Percentiles rank a stretch among this genome's conserved stretches.
Conservation (phyloP, 2,329 filamentous ascomycete species). For the Arthroderma uncinatum region DNA sequence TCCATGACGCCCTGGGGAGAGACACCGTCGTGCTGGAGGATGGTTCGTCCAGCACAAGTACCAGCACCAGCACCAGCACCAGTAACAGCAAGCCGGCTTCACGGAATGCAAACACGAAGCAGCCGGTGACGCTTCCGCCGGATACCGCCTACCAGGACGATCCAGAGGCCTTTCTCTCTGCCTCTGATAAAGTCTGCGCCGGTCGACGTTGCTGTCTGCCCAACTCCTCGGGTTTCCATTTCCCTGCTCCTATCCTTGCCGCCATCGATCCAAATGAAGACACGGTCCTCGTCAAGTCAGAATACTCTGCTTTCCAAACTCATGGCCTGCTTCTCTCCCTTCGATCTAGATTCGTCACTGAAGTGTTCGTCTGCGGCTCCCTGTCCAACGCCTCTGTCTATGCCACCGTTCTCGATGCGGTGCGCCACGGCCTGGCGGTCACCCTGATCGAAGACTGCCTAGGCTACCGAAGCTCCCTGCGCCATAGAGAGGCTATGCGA, state of each 20-base stretch:
- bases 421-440: constrained; percentile 74
- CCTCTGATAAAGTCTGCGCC: constrained; percentile 17
- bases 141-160: constrained; percentile 21
- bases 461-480: constrained; percentile 59
- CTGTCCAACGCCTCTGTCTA: constrained; percentile 81
- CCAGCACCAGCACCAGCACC: neutral
- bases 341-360: constrained; percentile 75
- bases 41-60: neutral
- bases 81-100: neutral
- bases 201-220: constrained; percentile 30
- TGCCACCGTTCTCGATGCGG: constrained; percentile 83
- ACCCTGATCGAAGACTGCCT: constrained; percentile 82
- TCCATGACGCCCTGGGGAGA: constrained; percentile 41
- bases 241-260: constrained; percentile 39
- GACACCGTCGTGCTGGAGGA: constrained; percentile 33
- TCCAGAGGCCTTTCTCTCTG: constrained; percentile 34
- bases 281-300: constrained; percentile 53
- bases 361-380: constrained; percentile 79
- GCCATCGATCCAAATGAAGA: constrained; percentile 43
- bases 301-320: constrained; percentile 78
- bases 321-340: constrained; percentile 64
- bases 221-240: constrained; percentile 37
- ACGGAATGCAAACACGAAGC: neutral
- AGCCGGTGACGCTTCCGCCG: neutral
- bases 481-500: constrained; percentile 60